These are phyloP conservation scores for Trametes gibbosa DNA, from an alignment of 768 basidiomycete genomes.

Conservation along the genomic window DNA sequence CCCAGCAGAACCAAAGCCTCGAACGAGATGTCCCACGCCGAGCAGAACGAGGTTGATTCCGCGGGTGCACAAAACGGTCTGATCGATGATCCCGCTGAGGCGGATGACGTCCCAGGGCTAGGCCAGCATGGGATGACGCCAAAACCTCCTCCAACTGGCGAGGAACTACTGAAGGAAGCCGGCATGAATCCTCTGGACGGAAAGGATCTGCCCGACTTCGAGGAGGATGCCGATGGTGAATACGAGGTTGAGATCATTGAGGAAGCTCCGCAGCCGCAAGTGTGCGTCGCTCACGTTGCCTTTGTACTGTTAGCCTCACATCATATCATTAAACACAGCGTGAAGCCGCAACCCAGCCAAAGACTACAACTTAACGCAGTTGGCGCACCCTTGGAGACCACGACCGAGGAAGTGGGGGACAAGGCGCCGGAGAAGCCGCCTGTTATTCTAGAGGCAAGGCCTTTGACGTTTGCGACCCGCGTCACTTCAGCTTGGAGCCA, in stretches of 20 bases:
- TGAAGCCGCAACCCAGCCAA: neutral
- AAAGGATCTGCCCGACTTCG: constrained; percentile 53
- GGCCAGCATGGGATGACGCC: neutral
- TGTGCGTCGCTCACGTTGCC: neutral
- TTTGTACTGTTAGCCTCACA: neutral
- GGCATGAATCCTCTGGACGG: constrained; percentile 40
- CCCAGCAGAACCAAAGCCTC: neutral
- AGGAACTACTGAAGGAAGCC: constrained; percentile 44
- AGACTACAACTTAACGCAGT: too few species aligned
- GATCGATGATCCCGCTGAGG: neutral
- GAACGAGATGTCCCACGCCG: neutral
- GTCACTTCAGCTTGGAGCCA: constrained; percentile 37
- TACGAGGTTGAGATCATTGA: constrained; percentile 10
- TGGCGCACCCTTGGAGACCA: constrained; percentile 12
- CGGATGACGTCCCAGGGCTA: neutral
- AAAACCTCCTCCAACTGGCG: constrained; percentile 6
- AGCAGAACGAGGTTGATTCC: neutral
- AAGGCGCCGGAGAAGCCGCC: neutral
- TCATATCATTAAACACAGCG: neutral
- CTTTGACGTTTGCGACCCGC: constrained; percentile 6
- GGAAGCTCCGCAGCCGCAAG: neutral
- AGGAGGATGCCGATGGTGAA: constrained; percentile 38
- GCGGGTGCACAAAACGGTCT: neutral
- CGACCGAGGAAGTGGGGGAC: neutral
- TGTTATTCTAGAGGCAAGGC: constrained; percentile 10